Evolutionary conservation across 2,329 filamentous ascomycete species (phyloP), one percentile per base, ranked within the genome.

Genomic region (Cladosporium sp.): DNA sequence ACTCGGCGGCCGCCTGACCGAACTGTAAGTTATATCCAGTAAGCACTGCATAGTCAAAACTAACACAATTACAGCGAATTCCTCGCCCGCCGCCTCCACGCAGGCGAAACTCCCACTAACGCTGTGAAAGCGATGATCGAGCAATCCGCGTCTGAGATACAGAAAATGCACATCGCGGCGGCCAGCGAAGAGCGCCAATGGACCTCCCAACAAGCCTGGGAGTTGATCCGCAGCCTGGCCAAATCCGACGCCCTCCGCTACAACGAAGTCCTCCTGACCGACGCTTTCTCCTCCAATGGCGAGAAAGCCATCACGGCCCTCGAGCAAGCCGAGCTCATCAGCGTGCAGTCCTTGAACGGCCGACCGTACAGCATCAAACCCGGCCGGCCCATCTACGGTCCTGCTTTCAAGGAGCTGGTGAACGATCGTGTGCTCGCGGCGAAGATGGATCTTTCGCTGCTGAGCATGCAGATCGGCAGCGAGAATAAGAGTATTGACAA

Each of bases 1-100:
- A 0, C 79, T 99, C 1, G 93, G 93, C 18, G 93, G 93, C 2
- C 88, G 93, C 3, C 78, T 99, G n/a, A 96, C 90, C 0, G 93
- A 99, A 64, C 83, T 99, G 45, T 48, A 9, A 17, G 45, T 48
- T 24, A 24, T 29, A 19, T 18, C 9, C 11, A 11, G 3, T 9
- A 6, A n/a, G 11, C 12, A 18, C 11, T 27, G 7, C 22, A 4
- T 12, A 3, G 3, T 12, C 20, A 12, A 17, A 3, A 27, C 37
- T 48, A 7, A 48, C 44, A 32, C n/a, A 15, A 6, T 17, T 7
- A 2, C 17, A 48, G 45, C 15, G 92, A 97, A 65, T 95, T 93
- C 64, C 82, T 99, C 38, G 87, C 91, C n/a, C 83, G 92, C 30
- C 81, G 93, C 15, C 86, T 99, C 60, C 89, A 89, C 70, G 83